Conservation (phyloP, 1,284 basidiomycete species). For the Hemileia vastatrix region DNA sequence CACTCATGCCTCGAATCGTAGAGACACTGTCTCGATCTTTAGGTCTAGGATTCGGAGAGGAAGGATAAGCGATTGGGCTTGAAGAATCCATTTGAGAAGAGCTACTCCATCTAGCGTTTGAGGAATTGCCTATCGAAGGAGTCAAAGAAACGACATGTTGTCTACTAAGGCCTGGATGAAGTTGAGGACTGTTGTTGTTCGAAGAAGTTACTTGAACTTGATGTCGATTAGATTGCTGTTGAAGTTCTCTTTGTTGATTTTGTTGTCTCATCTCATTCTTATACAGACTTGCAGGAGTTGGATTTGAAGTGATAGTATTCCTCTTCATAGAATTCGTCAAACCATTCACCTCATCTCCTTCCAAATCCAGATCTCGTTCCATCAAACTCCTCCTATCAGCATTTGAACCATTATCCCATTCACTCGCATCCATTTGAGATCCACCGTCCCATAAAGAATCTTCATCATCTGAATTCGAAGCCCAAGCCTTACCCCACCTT, state of each 20-base stretch:
- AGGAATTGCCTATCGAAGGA: no score
- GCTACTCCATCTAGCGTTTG: not conserved
- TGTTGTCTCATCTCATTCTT: no score
- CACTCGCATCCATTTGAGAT: not conserved
- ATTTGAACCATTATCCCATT: not conserved
- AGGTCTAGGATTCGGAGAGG: not conserved
- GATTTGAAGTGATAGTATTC: no score
- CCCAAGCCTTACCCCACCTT: constrained; percentile 35
- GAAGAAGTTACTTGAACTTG: no score
- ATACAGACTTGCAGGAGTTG: no score
- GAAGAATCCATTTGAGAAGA: not conserved
- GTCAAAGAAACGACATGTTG: no score
- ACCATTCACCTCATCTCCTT: constrained; percentile 5
- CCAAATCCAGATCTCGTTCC: not conserved
- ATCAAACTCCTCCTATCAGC: not conserved
- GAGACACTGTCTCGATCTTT: not conserved
- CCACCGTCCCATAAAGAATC: constrained; percentile 28
- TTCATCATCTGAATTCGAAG: constrained; percentile 32
- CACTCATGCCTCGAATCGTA: not conserved
- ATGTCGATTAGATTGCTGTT: no score
- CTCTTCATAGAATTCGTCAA: constrained; percentile 23
- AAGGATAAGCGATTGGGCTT: not conserved
- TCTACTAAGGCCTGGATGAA: no score
- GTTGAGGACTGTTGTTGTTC: no score
- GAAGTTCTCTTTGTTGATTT: no score